Evolutionary conservation across 140 eudicot species (phyloP), one percentile per base, ranked within the genome.

Genomic region (Stevia rebaudiana): DNA sequence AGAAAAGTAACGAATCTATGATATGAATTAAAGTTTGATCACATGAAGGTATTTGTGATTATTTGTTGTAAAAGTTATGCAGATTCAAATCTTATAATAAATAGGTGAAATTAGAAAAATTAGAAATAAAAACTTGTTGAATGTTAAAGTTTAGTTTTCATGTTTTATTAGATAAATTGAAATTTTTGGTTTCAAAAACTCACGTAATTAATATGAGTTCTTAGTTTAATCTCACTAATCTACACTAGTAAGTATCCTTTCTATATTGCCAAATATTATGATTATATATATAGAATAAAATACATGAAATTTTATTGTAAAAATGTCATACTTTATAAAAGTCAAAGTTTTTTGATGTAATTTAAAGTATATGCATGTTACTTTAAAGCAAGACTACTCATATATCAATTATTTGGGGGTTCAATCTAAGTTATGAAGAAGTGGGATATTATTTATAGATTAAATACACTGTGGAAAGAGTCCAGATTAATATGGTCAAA

Each of bases 301-400:
- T 36, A 67, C 4, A 54, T 12, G 3, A 16, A n/a, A 42, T 37
- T 67, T 35, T 6, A 13, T 28, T 18, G 1, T 30, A 11, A 24
- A 23, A 46, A 17, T 11, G 1, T 31, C 33, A 18, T 24, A 23
- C 53, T 54, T n/a, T 24, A 1, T 68, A 37, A 49, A 60, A 36
- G 63, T 70, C 75, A 60, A 58, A 10, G 11, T 36, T 47, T 47
- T 60, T 19, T 10, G 12, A 36, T 70, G 21, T 70, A 48, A 60
- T 48, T 21, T 21, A n/a, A 19, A 19, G 39, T 48, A 36, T 70
- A 60, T 60, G 63, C 76, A 70, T 60, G 75, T 70, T 69, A 69
- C 74, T 42, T 33, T 70, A 40, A 61, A 70, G 21, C 50, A 69
- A 60, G 40, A 15, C 39, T 31, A 40, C 39, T 18, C 67, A 1